Conservation (phyloP, 495 filamentous ascomycete genomes). For the Lasiosphaeris hirsuta region DNA sequence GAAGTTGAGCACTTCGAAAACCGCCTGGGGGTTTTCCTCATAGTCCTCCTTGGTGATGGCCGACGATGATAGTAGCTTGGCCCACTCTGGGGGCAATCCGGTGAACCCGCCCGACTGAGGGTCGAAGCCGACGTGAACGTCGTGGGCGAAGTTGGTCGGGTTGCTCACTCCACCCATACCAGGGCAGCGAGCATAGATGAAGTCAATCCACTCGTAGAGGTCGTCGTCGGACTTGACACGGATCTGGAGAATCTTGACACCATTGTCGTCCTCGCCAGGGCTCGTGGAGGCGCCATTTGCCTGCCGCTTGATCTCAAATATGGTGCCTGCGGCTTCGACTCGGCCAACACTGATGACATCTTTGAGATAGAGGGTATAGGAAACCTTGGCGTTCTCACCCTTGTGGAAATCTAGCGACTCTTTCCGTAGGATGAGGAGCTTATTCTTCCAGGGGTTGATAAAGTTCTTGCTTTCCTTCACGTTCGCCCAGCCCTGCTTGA, state of each 20-base stretch:
- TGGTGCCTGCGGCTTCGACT: constrained; percentile 78
- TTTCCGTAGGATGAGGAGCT: constrained; percentile 83
- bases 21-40: constrained; percentile 95
- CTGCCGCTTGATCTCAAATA: constrained; percentile 86
- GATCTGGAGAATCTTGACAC: constrained; percentile 76
- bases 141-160: constrained; percentile 94
- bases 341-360: constrained; percentile 82
- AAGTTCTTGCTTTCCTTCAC: constrained; percentile 90
- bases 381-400: constrained; percentile 76
- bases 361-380: constrained; percentile 72
- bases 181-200: constrained; percentile 91
- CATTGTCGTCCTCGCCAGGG: constrained; percentile 65
- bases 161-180: constrained; percentile 98
- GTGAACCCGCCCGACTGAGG: constrained; percentile 89
- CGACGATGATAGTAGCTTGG: constrained; percentile 87
- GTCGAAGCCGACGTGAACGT: constrained; percentile 96
- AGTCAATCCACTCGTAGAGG: constrained; percentile 97
- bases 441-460: constrained; percentile 78
- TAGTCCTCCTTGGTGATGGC: constrained; percentile 98
- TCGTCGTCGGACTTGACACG: constrained; percentile 93
- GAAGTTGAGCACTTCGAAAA: constrained; percentile 95
- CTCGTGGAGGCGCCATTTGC: constrained; percentile 58
- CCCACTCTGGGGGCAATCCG: constrained; percentile 93
- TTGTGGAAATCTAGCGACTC: constrained; percentile 90
- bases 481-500: constrained; percentile 79